phyloP scores from a whole-genome alignment of 805 yeast genomes.

The Sugiyamaella americana region DNA sequence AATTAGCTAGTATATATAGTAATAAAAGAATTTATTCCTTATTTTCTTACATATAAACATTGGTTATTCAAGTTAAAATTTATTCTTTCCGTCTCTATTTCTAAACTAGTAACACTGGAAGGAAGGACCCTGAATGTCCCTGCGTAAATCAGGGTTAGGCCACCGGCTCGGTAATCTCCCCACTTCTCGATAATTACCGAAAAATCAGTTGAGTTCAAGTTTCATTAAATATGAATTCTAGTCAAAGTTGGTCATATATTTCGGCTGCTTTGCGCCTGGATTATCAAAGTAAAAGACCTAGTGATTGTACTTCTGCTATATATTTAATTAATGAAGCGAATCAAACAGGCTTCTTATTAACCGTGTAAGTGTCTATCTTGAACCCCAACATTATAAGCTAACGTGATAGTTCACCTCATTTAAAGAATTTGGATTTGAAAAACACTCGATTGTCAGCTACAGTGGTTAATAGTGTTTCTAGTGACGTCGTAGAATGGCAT shows the following conservation, averaged over 20 bases:
- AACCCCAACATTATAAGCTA: neutral
- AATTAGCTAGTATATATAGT: too few relatives aligned
- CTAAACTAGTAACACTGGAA: too few relatives aligned
- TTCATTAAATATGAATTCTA: too few relatives aligned
- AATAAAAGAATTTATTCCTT: too few relatives aligned
- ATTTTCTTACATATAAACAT: too few relatives aligned
- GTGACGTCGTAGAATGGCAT: constrained; percentile 12
- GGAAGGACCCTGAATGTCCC: too few relatives aligned
- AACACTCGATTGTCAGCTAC: neutral
- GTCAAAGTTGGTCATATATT: neutral
- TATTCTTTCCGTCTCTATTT: too few relatives aligned
- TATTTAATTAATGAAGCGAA: neutral
- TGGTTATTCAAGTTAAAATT: too few relatives aligned
- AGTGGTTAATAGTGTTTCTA: neutral
- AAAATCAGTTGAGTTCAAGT: too few relatives aligned
- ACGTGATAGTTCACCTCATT: constrained; percentile 4
- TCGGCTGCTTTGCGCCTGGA: constrained; percentile 3
- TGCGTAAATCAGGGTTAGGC: too few relatives aligned
- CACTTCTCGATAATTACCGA: too few relatives aligned
- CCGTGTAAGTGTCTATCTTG: constrained; percentile 3
- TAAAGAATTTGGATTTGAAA: neutral
- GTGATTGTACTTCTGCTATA: constrained; percentile 4
- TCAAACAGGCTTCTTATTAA: neutral
- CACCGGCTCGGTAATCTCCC: too few relatives aligned
- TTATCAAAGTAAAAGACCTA: neutral